Conservation (phyloP, 148 eudicot species). For the Rheum nobile region DNA sequence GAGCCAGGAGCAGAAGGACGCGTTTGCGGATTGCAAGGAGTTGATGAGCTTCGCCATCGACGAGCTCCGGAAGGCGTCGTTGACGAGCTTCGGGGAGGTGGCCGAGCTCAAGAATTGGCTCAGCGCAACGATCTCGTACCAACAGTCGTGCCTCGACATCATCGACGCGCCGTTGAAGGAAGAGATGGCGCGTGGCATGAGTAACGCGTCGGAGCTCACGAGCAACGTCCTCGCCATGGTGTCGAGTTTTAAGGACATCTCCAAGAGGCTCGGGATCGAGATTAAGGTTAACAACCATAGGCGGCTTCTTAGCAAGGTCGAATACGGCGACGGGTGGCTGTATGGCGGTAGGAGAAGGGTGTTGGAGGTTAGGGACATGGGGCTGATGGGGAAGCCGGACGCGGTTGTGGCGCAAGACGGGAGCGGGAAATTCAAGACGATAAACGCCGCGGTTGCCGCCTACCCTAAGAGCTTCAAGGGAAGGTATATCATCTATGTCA, state of each 20-base stretch:
- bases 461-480: conserved; percentile 39
- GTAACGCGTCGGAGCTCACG: conserved; percentile 29
- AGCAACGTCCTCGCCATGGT: conserved; percentile 50
- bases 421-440: conserved; percentile 51
- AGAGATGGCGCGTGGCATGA: conserved; percentile 19
- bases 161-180: conserved; percentile 16
- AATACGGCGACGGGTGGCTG: conserved; percentile 32
- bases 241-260: conserved; percentile 17
- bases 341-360: conserved; percentile 27
- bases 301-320: conserved; percentile 18
- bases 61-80: conserved; percentile 21
- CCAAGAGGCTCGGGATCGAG: conserved; percentile 18
- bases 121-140: conserved; percentile 36
- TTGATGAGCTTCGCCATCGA: conserved; percentile 32
- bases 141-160: conserved; percentile 47
- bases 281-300: conserved; percentile 10
- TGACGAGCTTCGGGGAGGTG: conserved; percentile 6
- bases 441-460: conserved; percentile 33
- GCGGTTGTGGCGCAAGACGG: conserved; percentile 66
- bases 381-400: conserved; percentile 20
- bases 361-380: conserved; percentile 10
- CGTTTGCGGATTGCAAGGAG: conserved; percentile 44
- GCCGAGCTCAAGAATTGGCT: conserved; percentile 54
- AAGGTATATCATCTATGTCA: conserved; percentile 45
- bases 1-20: conserved; percentile 22